Conservation (phyloP, 192 early-diverging fungal species). For the Dimargaris verticillata region DNA sequence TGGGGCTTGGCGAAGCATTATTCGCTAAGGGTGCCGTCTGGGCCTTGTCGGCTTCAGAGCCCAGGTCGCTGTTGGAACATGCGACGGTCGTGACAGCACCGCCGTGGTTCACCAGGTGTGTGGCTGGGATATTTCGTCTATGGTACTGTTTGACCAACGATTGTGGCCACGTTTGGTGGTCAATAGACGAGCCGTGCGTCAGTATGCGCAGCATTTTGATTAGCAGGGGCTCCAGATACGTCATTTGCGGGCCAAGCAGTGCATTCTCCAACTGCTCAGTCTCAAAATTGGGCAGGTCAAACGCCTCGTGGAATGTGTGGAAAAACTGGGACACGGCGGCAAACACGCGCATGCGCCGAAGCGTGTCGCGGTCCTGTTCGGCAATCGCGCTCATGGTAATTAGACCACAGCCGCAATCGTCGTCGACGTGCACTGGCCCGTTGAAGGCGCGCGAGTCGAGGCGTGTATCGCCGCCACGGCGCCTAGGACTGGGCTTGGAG, state of each 20-base stretch:
- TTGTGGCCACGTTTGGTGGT: neutral
- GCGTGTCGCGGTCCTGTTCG: neutral
- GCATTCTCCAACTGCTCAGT: neutral
- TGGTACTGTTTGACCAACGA: neutral
- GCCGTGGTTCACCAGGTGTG: neutral
- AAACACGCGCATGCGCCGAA: neutral
- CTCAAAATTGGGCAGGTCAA: constrained; percentile 2
- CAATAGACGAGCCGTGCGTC: neutral
- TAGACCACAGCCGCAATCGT: too few relatives aligned
- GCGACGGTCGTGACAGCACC: neutral
- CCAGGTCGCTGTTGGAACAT: neutral
- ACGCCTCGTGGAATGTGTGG: constrained; percentile 5
- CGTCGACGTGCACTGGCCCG: too few relatives aligned
- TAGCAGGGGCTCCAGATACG: neutral
- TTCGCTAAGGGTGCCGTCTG: neutral
- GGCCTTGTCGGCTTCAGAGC: neutral
- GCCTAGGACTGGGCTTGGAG: too few relatives aligned
- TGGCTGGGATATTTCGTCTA: neutral
- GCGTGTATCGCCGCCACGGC: too few relatives aligned
- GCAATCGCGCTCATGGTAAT: too few relatives aligned
- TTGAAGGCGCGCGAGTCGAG: too few relatives aligned
- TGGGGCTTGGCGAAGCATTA: neutral
- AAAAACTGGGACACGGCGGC: constrained; percentile 5
- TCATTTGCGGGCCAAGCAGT: neutral
- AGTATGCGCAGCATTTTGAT: constrained; percentile 8